A percentile compares a stretch with the other conserved stretches of the same genome.
Evolutionary conservation across 73 alveolate species (phyloP).

Genomic region (Symbiodinium pilosum): DNA sequence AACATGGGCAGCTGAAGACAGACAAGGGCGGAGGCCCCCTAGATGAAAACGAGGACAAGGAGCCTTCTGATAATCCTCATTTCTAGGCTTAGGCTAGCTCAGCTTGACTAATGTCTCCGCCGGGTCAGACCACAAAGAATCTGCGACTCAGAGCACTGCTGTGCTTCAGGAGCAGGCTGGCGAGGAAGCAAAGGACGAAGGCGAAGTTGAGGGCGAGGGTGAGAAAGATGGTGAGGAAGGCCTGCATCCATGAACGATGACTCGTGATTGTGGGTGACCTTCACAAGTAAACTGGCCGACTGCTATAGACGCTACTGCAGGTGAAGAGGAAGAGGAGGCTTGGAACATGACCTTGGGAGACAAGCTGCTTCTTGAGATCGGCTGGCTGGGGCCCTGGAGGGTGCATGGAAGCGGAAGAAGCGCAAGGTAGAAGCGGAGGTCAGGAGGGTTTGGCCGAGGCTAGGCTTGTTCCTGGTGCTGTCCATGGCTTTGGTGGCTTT

Average conservation of each 20-base stretch:
- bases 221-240: not conserved
- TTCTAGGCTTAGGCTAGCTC: no score
- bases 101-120: no score
- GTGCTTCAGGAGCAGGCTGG: not conserved
- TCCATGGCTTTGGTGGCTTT: not conserved
- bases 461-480: not conserved
- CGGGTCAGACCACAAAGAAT: no score
- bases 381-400: slow-evolving; percentile 37
- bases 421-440: no score
- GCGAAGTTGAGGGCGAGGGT: slow-evolving; percentile 4
- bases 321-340: slow-evolving; percentile 22
- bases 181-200: slow-evolving; percentile 10
- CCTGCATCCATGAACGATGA: no score
- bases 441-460: not conserved
- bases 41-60: not conserved
- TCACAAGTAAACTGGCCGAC: not conserved
- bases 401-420: not conserved
- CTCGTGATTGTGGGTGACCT: no score
- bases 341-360: slow-evolving; percentile 28
- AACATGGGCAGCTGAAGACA: not conserved
- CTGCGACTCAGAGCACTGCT: no score
- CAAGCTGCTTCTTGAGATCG: slow-evolving; percentile 45
- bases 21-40: not conserved
- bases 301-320: not conserved
- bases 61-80: no score